Evolutionary conservation across 768 basidiomycete genomes (phyloP), one percentile per base, ranked within the genome.

Genomic region (Roridomyces roridus): DNA sequence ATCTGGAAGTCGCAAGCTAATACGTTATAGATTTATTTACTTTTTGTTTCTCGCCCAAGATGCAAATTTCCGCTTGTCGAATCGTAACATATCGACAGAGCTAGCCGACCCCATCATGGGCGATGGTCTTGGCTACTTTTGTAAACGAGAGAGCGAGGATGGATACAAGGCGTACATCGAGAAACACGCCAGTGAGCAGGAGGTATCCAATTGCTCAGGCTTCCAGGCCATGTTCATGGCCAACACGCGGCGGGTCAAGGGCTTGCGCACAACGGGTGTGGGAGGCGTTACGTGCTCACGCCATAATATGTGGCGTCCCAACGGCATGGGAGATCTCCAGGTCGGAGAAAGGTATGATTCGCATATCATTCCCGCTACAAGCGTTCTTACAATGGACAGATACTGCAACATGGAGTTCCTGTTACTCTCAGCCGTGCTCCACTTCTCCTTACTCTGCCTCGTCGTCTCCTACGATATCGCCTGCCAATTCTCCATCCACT

Each of bases 341-440:
- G 57, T 64, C 11, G 65, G 66, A 0, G 59, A 67, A 10, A 39
- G 50, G 52, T 54, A 28, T 6, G 35, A 29, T 18, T 31, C 12
- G 28, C 29, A 15, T 31, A 21, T 9, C 39, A 6, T 9, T 7
- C 6, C 7, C 8, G n/a, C 20, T 21, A n/a, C 39, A 7, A 7
- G 15, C n/a, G 17, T 40, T 6, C 15, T 21, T 7, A 17, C 39
- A n/a, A 17, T n/a, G 15, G 5, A 17, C 20, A 66, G 65, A 41
- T 66, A 62, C 18, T 20, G 37, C 6, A 66, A 66, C 21, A 66
- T 66, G 57, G 57, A 66, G 24, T 66, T 51, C 23, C 1, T 64
- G 2, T 40, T 62, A 23, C 46, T 57, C 29, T 59, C 50, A 0
- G 37, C 37, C 0, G 23, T 60, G 4, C 29, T 14, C 0, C 42